phyloP scores from a whole-genome alignment of 2,329 filamentous ascomycete species.

The Plenodomus tracheiphilus region DNA sequence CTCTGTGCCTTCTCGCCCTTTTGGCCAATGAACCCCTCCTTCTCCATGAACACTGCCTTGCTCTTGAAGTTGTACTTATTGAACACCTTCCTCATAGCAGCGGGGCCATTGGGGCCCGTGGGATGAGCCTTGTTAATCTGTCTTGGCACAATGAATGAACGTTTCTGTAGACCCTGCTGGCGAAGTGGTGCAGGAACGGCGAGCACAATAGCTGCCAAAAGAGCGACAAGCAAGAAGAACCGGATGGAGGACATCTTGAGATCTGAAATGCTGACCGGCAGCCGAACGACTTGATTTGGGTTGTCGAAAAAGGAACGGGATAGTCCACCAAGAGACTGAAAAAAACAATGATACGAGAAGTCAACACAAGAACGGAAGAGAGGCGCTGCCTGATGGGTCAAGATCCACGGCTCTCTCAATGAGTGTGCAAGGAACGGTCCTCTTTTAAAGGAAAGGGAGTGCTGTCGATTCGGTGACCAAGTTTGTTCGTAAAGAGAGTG shows the following conservation, averaged over 20 bases:
- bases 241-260: slow-evolving; percentile 41
- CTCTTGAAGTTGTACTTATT: slow-evolving; percentile 62
- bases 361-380: slow-evolving; percentile 18
- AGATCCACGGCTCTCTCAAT: slow-evolving; percentile 21
- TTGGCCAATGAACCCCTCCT: slow-evolving; percentile 46
- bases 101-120: slow-evolving; percentile 56
- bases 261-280: slow-evolving; percentile 43
- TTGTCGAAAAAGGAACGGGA: slow-evolving; percentile 20
- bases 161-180: slow-evolving; percentile 49
- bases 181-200: slow-evolving; percentile 49
- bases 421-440: slow-evolving; percentile 26
- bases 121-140: slow-evolving; percentile 60
- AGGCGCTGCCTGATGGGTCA: slow-evolving; percentile 36
- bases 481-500: slow-evolving; percentile 21
- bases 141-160: slow-evolving; percentile 66
- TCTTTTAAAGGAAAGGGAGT: slow-evolving; percentile 30
- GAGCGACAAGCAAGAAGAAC: slow-evolving; percentile 50
- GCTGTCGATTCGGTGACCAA: no score
- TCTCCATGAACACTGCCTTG: slow-evolving; percentile 22
- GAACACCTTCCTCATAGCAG: slow-evolving; percentile 67
- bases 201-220: slow-evolving; percentile 53
- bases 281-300: slow-evolving; percentile 28
- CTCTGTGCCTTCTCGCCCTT: slow-evolving; percentile 16
- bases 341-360: slow-evolving; percentile 19
- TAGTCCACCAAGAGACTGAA: slow-evolving; percentile 14